Evolutionary conservation across 352 stramenopile genomes (phyloP).

Genomic region (Blastocystis sp.): DNA sequence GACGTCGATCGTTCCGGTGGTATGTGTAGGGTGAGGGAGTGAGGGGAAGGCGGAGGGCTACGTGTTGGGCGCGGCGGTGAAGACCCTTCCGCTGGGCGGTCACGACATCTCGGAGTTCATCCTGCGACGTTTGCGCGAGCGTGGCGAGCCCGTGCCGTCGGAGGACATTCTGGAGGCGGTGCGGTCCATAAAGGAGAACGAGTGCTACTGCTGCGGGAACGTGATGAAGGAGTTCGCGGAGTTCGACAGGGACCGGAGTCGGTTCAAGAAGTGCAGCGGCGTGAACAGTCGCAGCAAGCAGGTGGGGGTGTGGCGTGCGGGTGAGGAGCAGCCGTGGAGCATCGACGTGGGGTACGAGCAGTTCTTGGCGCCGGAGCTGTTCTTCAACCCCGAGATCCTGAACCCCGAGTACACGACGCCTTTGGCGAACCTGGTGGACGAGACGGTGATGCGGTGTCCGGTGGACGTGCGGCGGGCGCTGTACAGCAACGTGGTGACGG

Average conservation of each 20-base stretch:
- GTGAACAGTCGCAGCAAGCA: constrained; percentile 70
- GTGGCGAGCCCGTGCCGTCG: constrained; percentile 83
- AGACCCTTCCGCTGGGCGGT: constrained; percentile 87
- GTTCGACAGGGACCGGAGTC: constrained; percentile 86
- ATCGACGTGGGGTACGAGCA: no score
- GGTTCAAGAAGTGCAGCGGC: constrained; percentile 84
- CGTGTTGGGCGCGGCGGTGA: constrained; percentile 89
- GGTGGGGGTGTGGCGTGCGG: constrained; percentile 68
- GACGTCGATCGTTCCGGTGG: constrained; percentile 87
- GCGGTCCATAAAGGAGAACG: constrained; percentile 86
- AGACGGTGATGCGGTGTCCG: constrained; percentile 88
- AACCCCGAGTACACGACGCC: constrained; percentile 86
- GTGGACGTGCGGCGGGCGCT: constrained; percentile 87
- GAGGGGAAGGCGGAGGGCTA: constrained; percentile 80
- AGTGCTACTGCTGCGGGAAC: constrained; percentile 90
- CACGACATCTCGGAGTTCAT: constrained; percentile 91
- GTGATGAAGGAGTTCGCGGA: constrained; percentile 91
- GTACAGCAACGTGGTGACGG: constrained; percentile 72
- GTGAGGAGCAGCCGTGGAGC: no score
- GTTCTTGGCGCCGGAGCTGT: constrained; percentile 82
- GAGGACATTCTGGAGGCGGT: constrained; percentile 82
- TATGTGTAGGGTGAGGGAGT: not conserved
- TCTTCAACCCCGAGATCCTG: constrained; percentile 94
- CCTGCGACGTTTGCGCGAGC: constrained; percentile 83
- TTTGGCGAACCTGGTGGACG: constrained; percentile 87